A percentile compares a stretch with the other conserved stretches of the same genome.
phyloP scores from a whole-genome alignment of 2,329 filamentous ascomycete species.

The Fusarium sp. region DNA sequence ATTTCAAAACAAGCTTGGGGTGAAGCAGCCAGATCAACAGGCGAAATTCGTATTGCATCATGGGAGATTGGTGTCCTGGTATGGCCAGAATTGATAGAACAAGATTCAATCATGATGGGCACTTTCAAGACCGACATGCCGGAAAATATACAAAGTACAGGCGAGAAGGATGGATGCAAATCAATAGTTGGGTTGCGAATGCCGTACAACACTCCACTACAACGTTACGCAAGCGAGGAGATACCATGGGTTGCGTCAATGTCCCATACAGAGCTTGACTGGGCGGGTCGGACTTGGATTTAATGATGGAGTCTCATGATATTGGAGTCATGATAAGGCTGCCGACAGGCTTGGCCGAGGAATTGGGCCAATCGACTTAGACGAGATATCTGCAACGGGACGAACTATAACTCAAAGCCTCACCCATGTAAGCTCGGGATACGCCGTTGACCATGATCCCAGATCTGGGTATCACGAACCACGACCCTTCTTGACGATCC shows the following conservation, averaged over 20 bases:
- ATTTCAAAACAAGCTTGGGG: constrained; percentile 92
- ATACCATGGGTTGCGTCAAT: constrained; percentile 80
- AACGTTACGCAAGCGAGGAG: constrained; percentile 69
- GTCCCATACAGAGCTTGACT: constrained; percentile 69
- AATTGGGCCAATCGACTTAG: constrained; percentile 26
- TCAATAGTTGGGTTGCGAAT: constrained; percentile 75
- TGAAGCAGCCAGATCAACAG: constrained; percentile 63
- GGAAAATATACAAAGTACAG: constrained; percentile 26
- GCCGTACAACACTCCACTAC: constrained; percentile 83
- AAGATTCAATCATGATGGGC: constrained; percentile 69
- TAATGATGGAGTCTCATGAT: constrained; percentile 10
- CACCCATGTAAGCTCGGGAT: constrained; percentile 2
- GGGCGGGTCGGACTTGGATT: constrained; percentile 57
- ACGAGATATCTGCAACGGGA: constrained; percentile 4
- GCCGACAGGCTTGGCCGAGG: neutral
- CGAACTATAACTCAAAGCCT: constrained; percentile 7
- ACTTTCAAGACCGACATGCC: constrained; percentile 72
- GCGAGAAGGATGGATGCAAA: constrained; percentile 35
- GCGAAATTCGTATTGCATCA: constrained; percentile 76
- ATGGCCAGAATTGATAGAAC: constrained; percentile 72
- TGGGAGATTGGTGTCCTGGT: constrained; percentile 87
- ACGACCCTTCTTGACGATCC: constrained; percentile 28
- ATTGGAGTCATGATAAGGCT: constrained; percentile 17
- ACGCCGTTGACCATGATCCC: neutral
- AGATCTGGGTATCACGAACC: constrained; percentile 12